phyloP scores from a whole-genome alignment of 2,329 filamentous ascomycete species.

The Trichophyton verrucosum region DNA sequence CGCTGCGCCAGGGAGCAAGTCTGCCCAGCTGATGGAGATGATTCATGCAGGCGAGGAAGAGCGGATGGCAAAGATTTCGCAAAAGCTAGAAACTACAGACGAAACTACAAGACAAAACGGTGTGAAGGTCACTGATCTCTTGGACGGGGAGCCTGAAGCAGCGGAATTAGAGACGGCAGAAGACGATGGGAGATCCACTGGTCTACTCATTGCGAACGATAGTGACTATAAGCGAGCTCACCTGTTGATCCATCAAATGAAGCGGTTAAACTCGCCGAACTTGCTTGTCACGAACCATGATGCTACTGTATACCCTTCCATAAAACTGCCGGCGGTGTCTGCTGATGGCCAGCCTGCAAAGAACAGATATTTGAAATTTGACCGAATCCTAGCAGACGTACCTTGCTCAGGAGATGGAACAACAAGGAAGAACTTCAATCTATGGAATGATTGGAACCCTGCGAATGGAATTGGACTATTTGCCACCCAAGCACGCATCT shows the following conservation, averaged over 20 bases:
- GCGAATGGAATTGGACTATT: slow-evolving; percentile 79
- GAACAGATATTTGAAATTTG: slow-evolving; percentile 80
- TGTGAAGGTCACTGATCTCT: slow-evolving; percentile 15
- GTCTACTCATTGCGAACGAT: slow-evolving; percentile 88
- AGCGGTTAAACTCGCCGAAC: slow-evolving; percentile 91
- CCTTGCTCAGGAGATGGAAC: slow-evolving; percentile 96
- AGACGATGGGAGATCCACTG: slow-evolving; percentile 79
- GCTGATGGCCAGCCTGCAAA: slow-evolving; percentile 42
- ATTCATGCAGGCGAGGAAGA: slow-evolving; percentile 87
- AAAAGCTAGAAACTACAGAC: slow-evolving; percentile 49
- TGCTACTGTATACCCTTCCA: slow-evolving; percentile 85
- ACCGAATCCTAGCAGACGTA: slow-evolving; percentile 90
- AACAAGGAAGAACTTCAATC: slow-evolving; percentile 75
- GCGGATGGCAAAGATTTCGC: slow-evolving; percentile 59
- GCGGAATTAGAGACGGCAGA: slow-evolving; percentile 40
- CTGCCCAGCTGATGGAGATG: slow-evolving; percentile 88
- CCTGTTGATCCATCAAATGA: slow-evolving; percentile 95
- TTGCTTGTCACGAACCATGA: slow-evolving; percentile 96
- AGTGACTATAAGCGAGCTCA: slow-evolving; percentile 93
- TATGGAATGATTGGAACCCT: slow-evolving; percentile 93
- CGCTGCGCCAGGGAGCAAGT: slow-evolving; percentile 93
- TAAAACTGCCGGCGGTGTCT: slow-evolving; percentile 55
- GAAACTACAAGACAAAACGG: slow-evolving; percentile 13
- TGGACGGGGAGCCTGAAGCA: slow-evolving; percentile 35
- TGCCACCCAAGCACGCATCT: slow-evolving; percentile 73